A percentile compares a stretch with the other conserved stretches of the same genome.
phyloP scores from a whole-genome alignment of 2,329 filamentous ascomycete species.

The Chalaropsis ovoidea region DNA sequence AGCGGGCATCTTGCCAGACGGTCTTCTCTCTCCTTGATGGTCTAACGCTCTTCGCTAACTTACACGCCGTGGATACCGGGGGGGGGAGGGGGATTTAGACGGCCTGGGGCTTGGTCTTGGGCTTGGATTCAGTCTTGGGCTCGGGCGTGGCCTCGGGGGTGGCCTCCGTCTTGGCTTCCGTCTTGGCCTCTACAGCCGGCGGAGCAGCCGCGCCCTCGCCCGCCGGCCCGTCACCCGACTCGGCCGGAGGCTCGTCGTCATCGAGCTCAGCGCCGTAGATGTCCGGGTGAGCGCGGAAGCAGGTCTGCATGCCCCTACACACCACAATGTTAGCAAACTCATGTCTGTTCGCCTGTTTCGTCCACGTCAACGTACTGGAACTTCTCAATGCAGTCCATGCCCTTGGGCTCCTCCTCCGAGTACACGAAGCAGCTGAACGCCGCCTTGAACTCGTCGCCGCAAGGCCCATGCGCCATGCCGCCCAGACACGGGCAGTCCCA shows the following conservation, averaged over 20 bases:
- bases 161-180: neutral
- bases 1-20: neutral
- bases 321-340: conserved; percentile 16
- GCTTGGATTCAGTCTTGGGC: neutral
- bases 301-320: conserved; percentile 84
- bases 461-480: conserved; percentile 93
- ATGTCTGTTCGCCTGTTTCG: conserved; percentile 6
- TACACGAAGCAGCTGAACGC: conserved; percentile 99
- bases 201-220: conserved; percentile 17
- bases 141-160: neutral
- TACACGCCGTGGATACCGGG: neutral
- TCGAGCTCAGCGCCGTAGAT: conserved; percentile 83
- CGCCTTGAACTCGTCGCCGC: conserved; percentile 86
- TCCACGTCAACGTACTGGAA: conserved; percentile 63
- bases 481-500: conserved; percentile 98
- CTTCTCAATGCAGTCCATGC: conserved; percentile 93
- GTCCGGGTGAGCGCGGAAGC: conserved; percentile 86
- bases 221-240: conserved; percentile 29
- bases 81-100: neutral
- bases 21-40: neutral
- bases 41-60: neutral
- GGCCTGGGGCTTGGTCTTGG: neutral
- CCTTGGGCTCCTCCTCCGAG: conserved; percentile 89
- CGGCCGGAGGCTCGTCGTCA: conserved; percentile 50
- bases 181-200: conserved; percentile 24